These are phyloP conservation scores for Epichloe aotearoae DNA, from an alignment of 2,329 filamentous ascomycete genomes.

Conservation along the genomic window DNA sequence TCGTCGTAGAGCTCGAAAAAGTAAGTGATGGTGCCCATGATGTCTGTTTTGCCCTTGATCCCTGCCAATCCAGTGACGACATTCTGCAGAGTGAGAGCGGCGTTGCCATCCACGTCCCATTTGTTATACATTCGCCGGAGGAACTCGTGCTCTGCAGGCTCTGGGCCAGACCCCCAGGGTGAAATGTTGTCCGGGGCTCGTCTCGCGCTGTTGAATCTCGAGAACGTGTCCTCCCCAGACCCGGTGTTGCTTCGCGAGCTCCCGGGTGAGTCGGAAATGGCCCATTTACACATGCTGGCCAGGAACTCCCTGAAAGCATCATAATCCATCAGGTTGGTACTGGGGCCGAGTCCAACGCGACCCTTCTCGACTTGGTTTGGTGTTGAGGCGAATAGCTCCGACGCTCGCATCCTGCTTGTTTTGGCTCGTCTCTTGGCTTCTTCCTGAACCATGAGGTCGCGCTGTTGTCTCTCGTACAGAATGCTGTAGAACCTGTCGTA, in stretches of 20 bases:
- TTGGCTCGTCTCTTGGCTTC: constrained; percentile 55
- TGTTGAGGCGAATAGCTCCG: constrained; percentile 22
- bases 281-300: constrained; percentile 82
- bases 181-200: constrained; percentile 30
- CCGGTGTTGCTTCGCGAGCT: constrained; percentile 36
- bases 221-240: constrained; percentile 39
- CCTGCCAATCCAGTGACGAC: constrained; percentile 82
- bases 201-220: constrained; percentile 47
- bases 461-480: constrained; percentile 81
- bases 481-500: constrained; percentile 93
- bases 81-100: constrained; percentile 75
- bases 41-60: constrained; percentile 86
- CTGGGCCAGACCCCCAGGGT: constrained; percentile 43
- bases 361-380: constrained; percentile 59
- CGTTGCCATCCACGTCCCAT: constrained; percentile 71
- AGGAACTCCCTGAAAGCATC: constrained; percentile 92
- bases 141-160: constrained; percentile 88
- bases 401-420: constrained; percentile 33
- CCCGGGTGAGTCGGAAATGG: constrained; percentile 70
- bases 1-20: constrained; percentile 98
- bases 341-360: constrained; percentile 76
- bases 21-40: constrained; percentile 95
- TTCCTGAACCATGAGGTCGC: constrained; percentile 63
- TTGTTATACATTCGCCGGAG: constrained; percentile 74
- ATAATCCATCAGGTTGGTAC: constrained; percentile 92